phyloP scores from a whole-genome alignment of 176 grass and related monocot species.

The Thinopyrum elongatum region DNA sequence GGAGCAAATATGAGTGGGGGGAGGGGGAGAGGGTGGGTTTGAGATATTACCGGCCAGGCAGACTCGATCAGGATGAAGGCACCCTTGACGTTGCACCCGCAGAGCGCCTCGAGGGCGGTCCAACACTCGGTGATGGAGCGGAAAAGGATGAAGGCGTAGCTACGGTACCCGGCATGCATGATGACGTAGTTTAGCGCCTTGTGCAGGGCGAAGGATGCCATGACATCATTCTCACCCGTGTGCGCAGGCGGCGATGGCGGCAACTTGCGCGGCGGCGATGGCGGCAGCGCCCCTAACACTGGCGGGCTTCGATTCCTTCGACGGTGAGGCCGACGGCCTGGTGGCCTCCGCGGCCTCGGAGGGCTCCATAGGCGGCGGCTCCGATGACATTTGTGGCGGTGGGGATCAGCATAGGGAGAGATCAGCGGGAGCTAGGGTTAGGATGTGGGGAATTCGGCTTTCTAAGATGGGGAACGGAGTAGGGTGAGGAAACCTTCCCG shows the following conservation, averaged over 20 bases:
- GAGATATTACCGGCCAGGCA: constrained; percentile 58
- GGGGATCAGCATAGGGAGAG: too few relatives aligned
- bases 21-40: too few relatives aligned
- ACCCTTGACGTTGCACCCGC: constrained; percentile 53
- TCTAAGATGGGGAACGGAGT: too few relatives aligned
- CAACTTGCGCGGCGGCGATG: neutral
- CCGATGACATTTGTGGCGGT: too few relatives aligned
- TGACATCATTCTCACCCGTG: constrained; percentile 48
- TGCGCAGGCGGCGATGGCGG: constrained; percentile 31
- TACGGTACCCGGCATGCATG: constrained; percentile 48
- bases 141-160: constrained; percentile 88
- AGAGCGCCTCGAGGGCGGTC: constrained; percentile 50
- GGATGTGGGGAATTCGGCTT: too few relatives aligned
- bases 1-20: neutral
- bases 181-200: constrained; percentile 72
- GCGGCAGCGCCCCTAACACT: neutral
- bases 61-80: constrained; percentile 57
- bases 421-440: too few relatives aligned
- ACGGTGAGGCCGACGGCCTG: constrained; percentile 1
- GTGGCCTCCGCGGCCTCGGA: too few relatives aligned
- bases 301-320: constrained; percentile 18
- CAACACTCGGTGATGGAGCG: constrained; percentile 45
- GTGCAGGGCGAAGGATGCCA: constrained; percentile 42
- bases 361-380: too few relatives aligned
- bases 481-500: too few relatives aligned